Evolutionary conservation across 495 filamentous ascomycete genomes (phyloP).

Genomic region (Sordaria brevicollis): DNA sequence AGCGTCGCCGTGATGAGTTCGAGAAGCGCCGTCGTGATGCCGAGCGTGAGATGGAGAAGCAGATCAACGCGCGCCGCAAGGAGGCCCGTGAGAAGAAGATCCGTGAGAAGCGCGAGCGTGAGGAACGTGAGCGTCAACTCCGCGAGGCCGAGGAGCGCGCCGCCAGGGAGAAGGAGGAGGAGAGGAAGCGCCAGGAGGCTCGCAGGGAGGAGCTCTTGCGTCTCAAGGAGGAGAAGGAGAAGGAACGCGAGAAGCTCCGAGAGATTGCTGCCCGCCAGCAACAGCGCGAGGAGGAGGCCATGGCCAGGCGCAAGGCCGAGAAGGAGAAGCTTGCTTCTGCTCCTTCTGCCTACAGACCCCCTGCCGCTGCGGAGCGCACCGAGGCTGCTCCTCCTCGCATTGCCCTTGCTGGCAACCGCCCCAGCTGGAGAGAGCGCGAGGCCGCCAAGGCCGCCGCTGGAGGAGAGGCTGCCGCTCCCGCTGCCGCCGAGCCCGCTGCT

Average conservation of each 20-base stretch:
- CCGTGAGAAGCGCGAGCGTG: slow-evolving; percentile 68
- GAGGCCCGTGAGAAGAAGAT: slow-evolving; percentile 65
- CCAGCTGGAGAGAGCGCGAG: slow-evolving; percentile 39
- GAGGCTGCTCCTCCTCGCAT: slow-evolving; percentile 24
- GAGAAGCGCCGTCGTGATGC: slow-evolving; percentile 85
- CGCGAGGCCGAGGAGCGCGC: slow-evolving; percentile 80
- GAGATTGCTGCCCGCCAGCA: slow-evolving; percentile 41
- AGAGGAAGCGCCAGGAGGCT: slow-evolving; percentile 59
- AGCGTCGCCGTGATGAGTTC: slow-evolving; percentile 87
- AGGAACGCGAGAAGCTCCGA: slow-evolving; percentile 56
- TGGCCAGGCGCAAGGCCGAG: slow-evolving; percentile 39
- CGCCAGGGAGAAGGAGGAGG: slow-evolving; percentile 73
- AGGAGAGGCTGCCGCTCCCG: neutral
- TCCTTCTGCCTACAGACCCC: slow-evolving; percentile 23
- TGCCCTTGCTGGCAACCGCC: slow-evolving; percentile 21
- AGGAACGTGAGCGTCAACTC: slow-evolving; percentile 63
- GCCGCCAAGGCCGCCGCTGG: slow-evolving; percentile 12
- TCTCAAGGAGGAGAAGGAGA: slow-evolving; percentile 71
- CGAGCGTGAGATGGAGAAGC: slow-evolving; percentile 78
- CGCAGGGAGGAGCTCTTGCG: slow-evolving; percentile 50
- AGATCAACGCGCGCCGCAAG: slow-evolving; percentile 76
- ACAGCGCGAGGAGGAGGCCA: slow-evolving; percentile 44
- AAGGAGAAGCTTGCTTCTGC: slow-evolving; percentile 23
- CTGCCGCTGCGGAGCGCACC: slow-evolving; percentile 25
- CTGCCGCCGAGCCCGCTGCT: slow-evolving; percentile 1